Conservation (phyloP, 2,329 filamentous ascomycete species). For the Thielaviopsis ethacetica region DNA sequence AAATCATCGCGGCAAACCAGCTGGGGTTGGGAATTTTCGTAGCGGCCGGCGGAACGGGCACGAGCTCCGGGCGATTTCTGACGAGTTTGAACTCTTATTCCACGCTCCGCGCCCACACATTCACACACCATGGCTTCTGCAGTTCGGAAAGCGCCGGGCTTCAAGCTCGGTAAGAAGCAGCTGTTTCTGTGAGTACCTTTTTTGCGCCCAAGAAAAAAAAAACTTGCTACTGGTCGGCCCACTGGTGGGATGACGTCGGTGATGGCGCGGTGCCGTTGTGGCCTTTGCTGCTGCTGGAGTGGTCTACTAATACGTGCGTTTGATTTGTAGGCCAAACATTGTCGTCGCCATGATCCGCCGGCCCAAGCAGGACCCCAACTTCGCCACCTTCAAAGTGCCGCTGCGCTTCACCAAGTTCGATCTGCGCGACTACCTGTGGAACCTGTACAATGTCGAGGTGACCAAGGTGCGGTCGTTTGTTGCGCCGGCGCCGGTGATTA, state of each 20-base stretch:
- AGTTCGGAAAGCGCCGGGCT: conserved; percentile 25
- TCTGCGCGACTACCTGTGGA: conserved; percentile 82
- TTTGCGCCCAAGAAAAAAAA: background rate
- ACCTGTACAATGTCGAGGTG: conserved; percentile 64
- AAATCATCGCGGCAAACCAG: background rate
- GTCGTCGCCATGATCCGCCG: conserved; percentile 62
- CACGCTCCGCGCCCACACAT: background rate
- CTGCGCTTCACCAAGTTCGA: conserved; percentile 93
- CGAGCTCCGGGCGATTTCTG: background rate
- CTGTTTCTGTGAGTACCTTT: conserved; percentile 34
- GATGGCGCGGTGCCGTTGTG: background rate
- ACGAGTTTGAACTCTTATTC: background rate
- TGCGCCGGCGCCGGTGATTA: conserved; percentile 26
- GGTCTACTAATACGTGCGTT: background rate
- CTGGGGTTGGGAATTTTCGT: conserved; percentile 4
- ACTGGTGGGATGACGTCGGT: background rate
- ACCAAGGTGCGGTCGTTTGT: conserved; percentile 56
- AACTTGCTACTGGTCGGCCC: background rate
- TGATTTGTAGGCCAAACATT: conserved; percentile 53
- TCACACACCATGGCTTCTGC: conserved; percentile 23
- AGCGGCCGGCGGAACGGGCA: background rate
- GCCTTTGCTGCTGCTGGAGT: background rate
- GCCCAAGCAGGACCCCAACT: conserved; percentile 55
- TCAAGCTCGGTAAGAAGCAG: conserved; percentile 35
- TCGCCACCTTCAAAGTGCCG: conserved; percentile 81